Evolutionary conservation across 495 filamentous ascomycete genomes (phyloP).

Genomic region (Aspergillus affinis): DNA sequence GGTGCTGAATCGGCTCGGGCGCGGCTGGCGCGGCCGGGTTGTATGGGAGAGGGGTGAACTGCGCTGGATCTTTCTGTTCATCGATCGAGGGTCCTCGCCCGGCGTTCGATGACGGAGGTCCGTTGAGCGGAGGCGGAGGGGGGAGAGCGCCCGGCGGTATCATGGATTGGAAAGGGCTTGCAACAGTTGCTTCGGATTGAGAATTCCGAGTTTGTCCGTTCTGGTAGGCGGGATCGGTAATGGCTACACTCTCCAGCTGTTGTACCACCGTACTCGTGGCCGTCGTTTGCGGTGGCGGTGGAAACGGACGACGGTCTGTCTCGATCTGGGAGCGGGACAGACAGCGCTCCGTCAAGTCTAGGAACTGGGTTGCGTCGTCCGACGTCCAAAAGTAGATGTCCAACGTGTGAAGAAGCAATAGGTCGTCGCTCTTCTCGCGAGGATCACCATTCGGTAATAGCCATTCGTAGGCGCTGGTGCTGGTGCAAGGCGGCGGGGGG

Average conservation of each 20-base stretch:
- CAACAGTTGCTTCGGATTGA: conserved; percentile 26
- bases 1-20: conserved; percentile 76
- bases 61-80: conserved; percentile 42
- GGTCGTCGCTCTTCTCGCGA: conserved; percentile 65
- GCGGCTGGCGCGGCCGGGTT: conserved; percentile 88
- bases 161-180: neutral
- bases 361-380: conserved; percentile 70
- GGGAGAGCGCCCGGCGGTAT: conserved; percentile 25
- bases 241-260: conserved; percentile 76
- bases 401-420: conserved; percentile 75
- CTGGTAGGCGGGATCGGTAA: conserved; percentile 61
- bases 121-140: conserved; percentile 43
- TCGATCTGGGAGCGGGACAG: conserved; percentile 59
- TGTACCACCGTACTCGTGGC: conserved; percentile 84
- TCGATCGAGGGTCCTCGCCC: conserved; percentile 29
- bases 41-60: conserved; percentile 75
- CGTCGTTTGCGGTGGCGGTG: conserved; percentile 48
- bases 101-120: conserved; percentile 31
- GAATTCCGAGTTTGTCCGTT: conserved; percentile 54
- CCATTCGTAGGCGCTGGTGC: conserved; percentile 64
- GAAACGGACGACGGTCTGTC: conserved; percentile 45
- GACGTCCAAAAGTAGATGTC: conserved; percentile 90
- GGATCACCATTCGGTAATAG: conserved; percentile 71
- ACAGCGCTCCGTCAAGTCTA: conserved; percentile 62
- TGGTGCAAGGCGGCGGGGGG: conserved; percentile 37